Base-by-base conservation (phyloP, 1,284 basidiomycete species). In the Bothia castanella region DNA sequence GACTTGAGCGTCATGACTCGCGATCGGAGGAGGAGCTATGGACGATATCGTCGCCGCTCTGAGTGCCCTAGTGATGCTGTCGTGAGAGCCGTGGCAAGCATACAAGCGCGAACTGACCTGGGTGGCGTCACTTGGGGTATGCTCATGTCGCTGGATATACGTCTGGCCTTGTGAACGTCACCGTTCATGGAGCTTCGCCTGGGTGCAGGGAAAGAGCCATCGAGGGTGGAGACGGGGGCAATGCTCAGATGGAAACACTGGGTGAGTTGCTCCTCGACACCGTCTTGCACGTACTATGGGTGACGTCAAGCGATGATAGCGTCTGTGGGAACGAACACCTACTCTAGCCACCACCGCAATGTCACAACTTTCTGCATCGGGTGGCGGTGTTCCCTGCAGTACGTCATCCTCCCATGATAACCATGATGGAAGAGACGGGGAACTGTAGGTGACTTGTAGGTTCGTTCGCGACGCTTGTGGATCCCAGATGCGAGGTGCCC, bases 401-500 rank as follows among this genome's bases (percentile, higher is more conserved):
- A 82, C 76, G 54, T 87, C 86, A 48, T 89, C 87, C 60, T 90
- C 87, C 93, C 94, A 97, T 11, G 77, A 75, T 23, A 98, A 72
- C 95, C 95, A 98, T 2, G 79, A 62, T 0, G 95, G 94, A 16
- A 96, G 76, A 42, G 73, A 76, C 12, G 92, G 90, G 1, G 90
- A 93, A 56, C 74, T 82, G 64, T 89, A 97, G 23, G 78, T 74
- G 29, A 96, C 89, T 50, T 86, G 82, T 60, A 94, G 73, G 62
- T 86, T 91, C 47, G 84, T 73, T 53, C 89, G 84, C 10, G 88
- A 85, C 27, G 86, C 86, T 70, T 98, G 96, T 9, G 96, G 96
- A 72, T 99, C 95, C 94, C 95, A 98, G 43, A 99, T 87, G 54
- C 91, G 87, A 35, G 97, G 92, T 45, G 87, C 81, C 92, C 95